These are phyloP conservation scores for Phialophora tarda DNA, from an alignment of 2,329 filamentous ascomycete genomes.

Conservation along the genomic window DNA sequence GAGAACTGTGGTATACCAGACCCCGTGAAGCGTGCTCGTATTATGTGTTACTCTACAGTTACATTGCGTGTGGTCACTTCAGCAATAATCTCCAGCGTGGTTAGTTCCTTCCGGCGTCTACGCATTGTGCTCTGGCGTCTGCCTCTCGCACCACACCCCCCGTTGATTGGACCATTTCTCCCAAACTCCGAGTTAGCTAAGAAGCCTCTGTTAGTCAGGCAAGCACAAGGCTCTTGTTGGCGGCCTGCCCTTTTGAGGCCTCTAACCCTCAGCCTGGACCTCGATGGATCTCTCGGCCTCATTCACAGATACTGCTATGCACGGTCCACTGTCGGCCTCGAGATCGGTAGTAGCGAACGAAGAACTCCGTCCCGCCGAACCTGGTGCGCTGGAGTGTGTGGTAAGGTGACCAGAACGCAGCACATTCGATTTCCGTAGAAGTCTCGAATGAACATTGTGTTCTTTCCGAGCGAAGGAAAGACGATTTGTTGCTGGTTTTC, in stretches of 20 bases:
- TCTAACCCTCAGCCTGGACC: neutral
- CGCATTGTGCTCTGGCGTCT: neutral
- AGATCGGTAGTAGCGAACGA: neutral
- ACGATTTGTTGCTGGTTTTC: neutral
- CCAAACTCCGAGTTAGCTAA: slow-evolving; percentile 3
- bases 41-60: slow-evolving; percentile 6
- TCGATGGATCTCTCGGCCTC: neutral
- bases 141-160: neutral
- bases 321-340: neutral
- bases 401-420: neutral
- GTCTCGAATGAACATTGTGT: neutral
- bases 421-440: neutral
- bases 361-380: neutral
- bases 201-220: slow-evolving; percentile 9
- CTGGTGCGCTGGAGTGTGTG: neutral
- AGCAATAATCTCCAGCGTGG: neutral
- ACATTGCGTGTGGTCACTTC: slow-evolving; percentile 9
- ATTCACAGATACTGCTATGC: neutral
- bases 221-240: slow-evolving; percentile 7
- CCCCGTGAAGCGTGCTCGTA: neutral
- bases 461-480: neutral
- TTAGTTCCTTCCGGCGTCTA: neutral
- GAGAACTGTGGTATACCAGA: neutral
- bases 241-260: neutral
- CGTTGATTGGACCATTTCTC: neutral